Percentiles rank a stretch among this genome's conserved stretches.
Evolutionary conservation across 2,329 filamentous ascomycete genomes (phyloP).

Genomic region (Albifimbria verrucaria): DNA sequence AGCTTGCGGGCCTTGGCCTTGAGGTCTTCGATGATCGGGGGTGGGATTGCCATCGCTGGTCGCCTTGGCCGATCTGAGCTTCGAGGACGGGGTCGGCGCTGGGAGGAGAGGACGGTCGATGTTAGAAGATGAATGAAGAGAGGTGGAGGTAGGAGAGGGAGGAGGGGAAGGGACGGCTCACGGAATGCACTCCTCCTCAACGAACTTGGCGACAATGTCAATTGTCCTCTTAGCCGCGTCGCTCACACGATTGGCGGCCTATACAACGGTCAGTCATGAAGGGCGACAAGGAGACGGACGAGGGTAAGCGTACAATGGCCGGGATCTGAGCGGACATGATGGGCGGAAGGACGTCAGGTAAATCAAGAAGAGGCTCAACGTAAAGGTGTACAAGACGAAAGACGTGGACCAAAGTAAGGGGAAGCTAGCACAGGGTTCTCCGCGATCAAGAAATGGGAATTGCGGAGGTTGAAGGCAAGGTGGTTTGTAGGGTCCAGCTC

Average conservation of each 20-base stretch:
- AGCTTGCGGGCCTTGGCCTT: slow-evolving; percentile 79
- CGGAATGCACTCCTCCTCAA: slow-evolving; percentile 92
- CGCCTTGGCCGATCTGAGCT: slow-evolving; percentile 75
- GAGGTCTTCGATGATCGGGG: slow-evolving; percentile 83
- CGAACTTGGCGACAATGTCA: slow-evolving; percentile 89
- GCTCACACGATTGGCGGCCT: slow-evolving; percentile 64
- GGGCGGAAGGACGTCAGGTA: no score
- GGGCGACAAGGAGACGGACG: neutral
- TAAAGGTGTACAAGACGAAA: no score
- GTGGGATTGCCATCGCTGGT: slow-evolving; percentile 74
- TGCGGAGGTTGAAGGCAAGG: neutral
- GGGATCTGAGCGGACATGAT: slow-evolving; percentile 31
- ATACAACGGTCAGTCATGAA: slow-evolving; percentile 7
- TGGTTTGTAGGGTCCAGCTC: slow-evolving; percentile 2
- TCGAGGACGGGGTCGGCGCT: slow-evolving; percentile 76
- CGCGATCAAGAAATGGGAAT: no score
- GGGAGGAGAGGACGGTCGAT: slow-evolving; percentile 8
- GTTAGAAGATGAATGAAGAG: neutral
- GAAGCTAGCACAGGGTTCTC: no score
- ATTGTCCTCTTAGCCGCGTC: slow-evolving; percentile 80
- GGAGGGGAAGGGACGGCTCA: slow-evolving; percentile 31
- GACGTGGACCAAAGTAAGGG: no score
- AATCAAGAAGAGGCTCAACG: no score
- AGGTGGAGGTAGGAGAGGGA: neutral
- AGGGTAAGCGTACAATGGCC: slow-evolving; percentile 23